Percentiles rank a stretch among this genome's conserved stretches.
Conservation (phyloP, 1,284 basidiomycete genomes). For the Mycosarcoma mackinlayi region DNA sequence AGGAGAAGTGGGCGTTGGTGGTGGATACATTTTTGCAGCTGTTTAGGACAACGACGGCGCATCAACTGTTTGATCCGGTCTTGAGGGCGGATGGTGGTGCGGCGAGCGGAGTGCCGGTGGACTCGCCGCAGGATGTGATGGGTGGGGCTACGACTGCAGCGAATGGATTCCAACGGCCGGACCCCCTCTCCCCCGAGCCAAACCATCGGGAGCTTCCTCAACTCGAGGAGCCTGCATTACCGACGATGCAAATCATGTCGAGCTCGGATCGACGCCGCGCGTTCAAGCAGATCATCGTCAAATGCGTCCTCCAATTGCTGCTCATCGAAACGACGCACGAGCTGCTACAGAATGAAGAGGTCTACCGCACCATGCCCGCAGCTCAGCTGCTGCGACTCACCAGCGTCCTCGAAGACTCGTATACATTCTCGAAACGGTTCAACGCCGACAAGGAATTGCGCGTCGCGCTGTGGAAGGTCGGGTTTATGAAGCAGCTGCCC, state of each 20-base stretch:
- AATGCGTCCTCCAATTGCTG: constrained; percentile 96
- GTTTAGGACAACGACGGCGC: constrained; percentile 96
- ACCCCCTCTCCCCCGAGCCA: constrained; percentile 55
- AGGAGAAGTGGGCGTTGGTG: constrained; percentile 88
- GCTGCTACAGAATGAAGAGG: constrained; percentile 76
- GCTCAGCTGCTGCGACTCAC: constrained; percentile 91
- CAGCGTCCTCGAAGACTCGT: constrained; percentile 93
- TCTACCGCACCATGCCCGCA: constrained; percentile 94
- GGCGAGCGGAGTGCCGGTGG: background rate
- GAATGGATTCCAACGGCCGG: constrained; percentile 19
- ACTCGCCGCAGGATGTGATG: constrained; percentile 21
- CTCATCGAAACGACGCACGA: constrained; percentile 98
- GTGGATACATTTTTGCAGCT: constrained; percentile 93
- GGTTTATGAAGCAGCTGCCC: constrained; percentile 99
- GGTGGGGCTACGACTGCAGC: background rate
- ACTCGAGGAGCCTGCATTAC: background rate
- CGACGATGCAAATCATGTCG: constrained; percentile 58
- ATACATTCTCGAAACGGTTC: constrained; percentile 95
- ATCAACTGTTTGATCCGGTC: constrained; percentile 93
- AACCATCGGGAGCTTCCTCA: constrained; percentile 2
- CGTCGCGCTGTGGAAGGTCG: constrained; percentile 98
- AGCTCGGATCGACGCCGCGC: constrained; percentile 84
- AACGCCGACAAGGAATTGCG: constrained; percentile 98
- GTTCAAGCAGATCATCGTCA: constrained; percentile 99
- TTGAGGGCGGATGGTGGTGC: constrained; percentile 76